These are phyloP conservation scores for Spathaspora girioi DNA, from an alignment of 805 yeast species.

Conservation along the genomic window DNA sequence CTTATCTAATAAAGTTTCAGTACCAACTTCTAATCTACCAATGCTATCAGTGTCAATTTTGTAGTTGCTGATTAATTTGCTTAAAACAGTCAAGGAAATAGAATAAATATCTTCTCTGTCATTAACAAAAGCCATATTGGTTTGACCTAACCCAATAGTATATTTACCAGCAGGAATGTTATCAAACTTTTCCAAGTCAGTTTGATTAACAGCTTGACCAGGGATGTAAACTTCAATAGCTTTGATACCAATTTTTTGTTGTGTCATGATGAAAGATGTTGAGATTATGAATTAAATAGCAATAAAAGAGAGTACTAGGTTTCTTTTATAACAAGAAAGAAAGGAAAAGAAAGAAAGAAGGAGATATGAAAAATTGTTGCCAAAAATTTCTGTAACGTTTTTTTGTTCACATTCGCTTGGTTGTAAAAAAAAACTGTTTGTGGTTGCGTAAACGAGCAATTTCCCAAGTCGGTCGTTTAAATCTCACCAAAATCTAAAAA, in stretches of 20 bases:
- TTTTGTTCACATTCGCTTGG: not conserved
- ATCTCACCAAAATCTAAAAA: not conserved
- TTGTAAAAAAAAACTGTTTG: not conserved
- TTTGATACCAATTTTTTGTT: constrained; percentile 84
- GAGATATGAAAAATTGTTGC: not conserved
- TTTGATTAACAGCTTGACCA: constrained; percentile 65
- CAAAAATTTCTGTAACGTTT: not conserved
- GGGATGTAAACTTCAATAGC: constrained; percentile 94
- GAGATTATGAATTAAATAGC: not conserved
- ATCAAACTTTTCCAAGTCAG: constrained; percentile 80
- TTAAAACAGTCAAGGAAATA: constrained; percentile 82
- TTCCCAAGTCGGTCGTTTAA: not conserved
- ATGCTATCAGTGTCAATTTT: constrained; percentile 73
- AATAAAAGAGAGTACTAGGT: not conserved
- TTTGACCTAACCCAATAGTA: constrained; percentile 98
- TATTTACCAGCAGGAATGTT: constrained; percentile 91
- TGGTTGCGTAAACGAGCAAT: not conserved
- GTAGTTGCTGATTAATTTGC: constrained; percentile 74
- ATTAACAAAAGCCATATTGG: constrained; percentile 95
- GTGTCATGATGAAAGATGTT: constrained; percentile 14
- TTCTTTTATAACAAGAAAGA: not conserved
- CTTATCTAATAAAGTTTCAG: constrained; percentile 94
- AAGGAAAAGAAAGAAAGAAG: not conserved
- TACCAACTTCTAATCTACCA: constrained; percentile 97
- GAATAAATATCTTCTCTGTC: constrained; percentile 98